Conservation (phyloP, 2,329 filamentous ascomycete species). For the Trichocomaceae sp. region DNA sequence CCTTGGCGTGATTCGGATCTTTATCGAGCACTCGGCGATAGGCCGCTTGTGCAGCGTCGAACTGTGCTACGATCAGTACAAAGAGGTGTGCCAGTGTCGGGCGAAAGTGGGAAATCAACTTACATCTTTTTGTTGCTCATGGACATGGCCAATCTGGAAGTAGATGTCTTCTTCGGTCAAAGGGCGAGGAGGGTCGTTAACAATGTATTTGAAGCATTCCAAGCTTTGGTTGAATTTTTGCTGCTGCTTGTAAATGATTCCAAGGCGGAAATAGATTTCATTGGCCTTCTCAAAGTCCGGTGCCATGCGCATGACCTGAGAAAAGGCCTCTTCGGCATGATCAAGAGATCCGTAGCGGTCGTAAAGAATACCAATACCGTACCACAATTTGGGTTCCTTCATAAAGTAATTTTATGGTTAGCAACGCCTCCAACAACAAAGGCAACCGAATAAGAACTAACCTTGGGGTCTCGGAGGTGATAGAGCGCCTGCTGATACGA, state of each 20-base stretch:
- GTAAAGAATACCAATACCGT: conserved; percentile 95
- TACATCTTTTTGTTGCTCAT: conserved; percentile 98
- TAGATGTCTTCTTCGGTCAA: conserved; percentile 97
- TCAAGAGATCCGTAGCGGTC: conserved; percentile 94
- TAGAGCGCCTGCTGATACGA: conserved; percentile 95
- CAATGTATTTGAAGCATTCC: conserved; percentile 99
- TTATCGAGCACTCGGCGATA: conserved; percentile 90
- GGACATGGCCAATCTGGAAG: conserved; percentile 99
- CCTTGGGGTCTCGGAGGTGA: conserved; percentile 88
- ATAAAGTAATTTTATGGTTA: conserved; percentile 30
- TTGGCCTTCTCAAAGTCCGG: conserved; percentile 98
- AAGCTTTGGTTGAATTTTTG: conserved; percentile 87
- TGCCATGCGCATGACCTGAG: conserved; percentile 97
- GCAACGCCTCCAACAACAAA: background rate
- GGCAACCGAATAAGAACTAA: conserved; percentile 30
- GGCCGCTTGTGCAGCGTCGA: conserved; percentile 84
- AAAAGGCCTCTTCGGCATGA: conserved; percentile 96
- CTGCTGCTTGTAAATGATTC: conserved; percentile 99
- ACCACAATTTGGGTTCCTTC: conserved; percentile 91
- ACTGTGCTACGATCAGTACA: conserved; percentile 51
- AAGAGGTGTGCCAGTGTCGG: background rate
- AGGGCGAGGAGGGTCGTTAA: conserved; percentile 82
- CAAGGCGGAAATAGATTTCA: conserved; percentile 95
- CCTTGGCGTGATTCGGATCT: conserved; percentile 94
- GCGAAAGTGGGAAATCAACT: conserved; percentile 35